These are phyloP conservation scores for Aspergillus oerlinghausenensis DNA, from an alignment of 2,329 filamentous ascomycete species.

Conservation along the genomic window DNA sequence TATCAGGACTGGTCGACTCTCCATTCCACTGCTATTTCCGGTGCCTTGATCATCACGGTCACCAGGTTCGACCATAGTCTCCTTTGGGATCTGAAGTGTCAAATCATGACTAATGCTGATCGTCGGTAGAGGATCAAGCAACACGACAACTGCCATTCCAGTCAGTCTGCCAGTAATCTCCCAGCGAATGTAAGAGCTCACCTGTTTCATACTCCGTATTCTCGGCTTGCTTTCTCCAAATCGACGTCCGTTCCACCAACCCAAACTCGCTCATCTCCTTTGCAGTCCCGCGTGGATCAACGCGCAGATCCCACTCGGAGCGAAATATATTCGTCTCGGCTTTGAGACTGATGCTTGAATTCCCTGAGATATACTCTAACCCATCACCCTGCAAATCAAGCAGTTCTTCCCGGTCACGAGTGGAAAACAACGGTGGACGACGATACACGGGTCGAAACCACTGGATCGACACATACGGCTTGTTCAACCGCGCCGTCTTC, in stretches of 20 bases:
- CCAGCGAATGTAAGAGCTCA: not conserved
- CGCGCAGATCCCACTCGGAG: slow-evolving; percentile 15
- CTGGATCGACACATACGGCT: slow-evolving; percentile 11
- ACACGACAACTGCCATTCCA: slow-evolving; percentile 5
- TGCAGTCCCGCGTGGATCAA: slow-evolving; percentile 11
- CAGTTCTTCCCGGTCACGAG: slow-evolving; percentile 1
- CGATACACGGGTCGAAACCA: slow-evolving; percentile 16
- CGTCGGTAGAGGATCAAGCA: slow-evolving; percentile 10
- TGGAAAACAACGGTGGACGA: slow-evolving; percentile 7
- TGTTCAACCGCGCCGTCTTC: slow-evolving; percentile 7
- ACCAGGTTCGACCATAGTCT: not conserved
- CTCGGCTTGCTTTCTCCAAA: slow-evolving; percentile 12
- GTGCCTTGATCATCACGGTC: not conserved
- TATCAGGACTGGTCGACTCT: not conserved
- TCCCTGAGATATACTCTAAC: slow-evolving; percentile 2
- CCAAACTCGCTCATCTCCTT: slow-evolving; percentile 11
- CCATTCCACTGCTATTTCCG: not conserved
- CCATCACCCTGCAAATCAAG: not conserved
- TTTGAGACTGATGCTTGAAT: slow-evolving; percentile 1
- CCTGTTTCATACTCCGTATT: slow-evolving; percentile 6
- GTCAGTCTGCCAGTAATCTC: not conserved
- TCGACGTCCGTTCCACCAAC: slow-evolving; percentile 15
- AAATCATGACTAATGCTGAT: slow-evolving; percentile 1
- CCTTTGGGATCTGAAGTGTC: not conserved
- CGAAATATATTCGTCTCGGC: slow-evolving; percentile 14